A percentile compares a stretch with the other conserved stretches of the same genome.
Conservation (phyloP, 1,284 basidiomycete genomes). For the Peniophora sp. region DNA sequence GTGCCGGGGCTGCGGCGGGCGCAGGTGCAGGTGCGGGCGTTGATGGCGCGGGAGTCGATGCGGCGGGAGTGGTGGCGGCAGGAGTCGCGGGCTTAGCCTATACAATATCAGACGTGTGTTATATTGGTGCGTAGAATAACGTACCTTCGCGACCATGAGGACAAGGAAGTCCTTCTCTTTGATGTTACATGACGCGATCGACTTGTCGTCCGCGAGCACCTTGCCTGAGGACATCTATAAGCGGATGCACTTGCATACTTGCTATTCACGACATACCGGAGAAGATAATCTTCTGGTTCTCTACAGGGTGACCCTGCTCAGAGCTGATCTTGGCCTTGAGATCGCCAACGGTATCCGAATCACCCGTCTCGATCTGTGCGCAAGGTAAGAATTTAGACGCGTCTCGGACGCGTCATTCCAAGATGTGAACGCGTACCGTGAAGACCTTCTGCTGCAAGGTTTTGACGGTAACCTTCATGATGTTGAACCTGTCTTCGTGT, state of each 20-base stretch:
- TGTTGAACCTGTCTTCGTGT: background rate
- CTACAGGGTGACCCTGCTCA: constrained; percentile 67
- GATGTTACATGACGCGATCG: constrained; percentile 83
- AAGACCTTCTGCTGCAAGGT: constrained; percentile 89
- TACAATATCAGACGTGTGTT: constrained; percentile 19
- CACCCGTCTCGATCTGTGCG: constrained; percentile 74
- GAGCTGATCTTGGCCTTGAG: constrained; percentile 86
- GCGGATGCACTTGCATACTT: background rate
- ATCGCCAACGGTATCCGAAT: constrained; percentile 64
- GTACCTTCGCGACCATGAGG: constrained; percentile 94
- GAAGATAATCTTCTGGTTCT: constrained; percentile 91
- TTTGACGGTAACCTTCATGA: constrained; percentile 91
- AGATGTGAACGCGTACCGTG: constrained; percentile 32
- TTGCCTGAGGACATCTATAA: constrained; percentile 56
- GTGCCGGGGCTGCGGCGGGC: constrained; percentile 22
- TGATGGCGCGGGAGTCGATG: constrained; percentile 21
- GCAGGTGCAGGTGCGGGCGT: constrained; percentile 20
- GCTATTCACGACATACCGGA: constrained; percentile 48
- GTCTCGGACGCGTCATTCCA: background rate
- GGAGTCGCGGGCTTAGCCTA: constrained; percentile 20
- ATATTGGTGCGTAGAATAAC: constrained; percentile 48
- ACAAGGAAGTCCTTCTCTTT: constrained; percentile 99
- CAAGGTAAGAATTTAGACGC: background rate
- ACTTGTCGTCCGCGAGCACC: constrained; percentile 86
- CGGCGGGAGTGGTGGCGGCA: constrained; percentile 18